Conservation (phyloP, 768 basidiomycete genomes). For the Mrakia hoshinonis region DNA sequence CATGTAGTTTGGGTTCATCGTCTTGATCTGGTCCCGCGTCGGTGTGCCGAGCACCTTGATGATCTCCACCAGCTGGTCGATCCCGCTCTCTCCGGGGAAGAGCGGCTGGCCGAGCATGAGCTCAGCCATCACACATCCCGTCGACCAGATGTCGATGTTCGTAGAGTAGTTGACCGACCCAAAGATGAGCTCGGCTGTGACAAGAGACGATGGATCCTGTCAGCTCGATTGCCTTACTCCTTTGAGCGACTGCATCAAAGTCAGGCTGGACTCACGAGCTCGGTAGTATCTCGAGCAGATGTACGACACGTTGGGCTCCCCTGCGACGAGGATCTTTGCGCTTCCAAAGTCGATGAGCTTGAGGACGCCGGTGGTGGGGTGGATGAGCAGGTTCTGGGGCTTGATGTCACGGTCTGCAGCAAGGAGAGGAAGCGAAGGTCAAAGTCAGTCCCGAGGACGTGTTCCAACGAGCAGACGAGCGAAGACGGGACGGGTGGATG, state of each 20-base stretch:
- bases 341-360: constrained; percentile 99
- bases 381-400: constrained; percentile 94
- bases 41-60: constrained; percentile 99
- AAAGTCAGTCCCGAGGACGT: not conserved
- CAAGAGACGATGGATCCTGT: not conserved
- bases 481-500: not conserved
- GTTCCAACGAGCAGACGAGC: not conserved
- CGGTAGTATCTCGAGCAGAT: constrained; percentile 99
- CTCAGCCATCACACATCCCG: constrained; percentile 99
- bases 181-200: constrained; percentile 84
- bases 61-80: constrained; percentile 98
- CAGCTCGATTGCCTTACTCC: not conserved
- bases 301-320: constrained; percentile 98
- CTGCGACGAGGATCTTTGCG: constrained; percentile 94
- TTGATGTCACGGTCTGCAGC: constrained; percentile 82
- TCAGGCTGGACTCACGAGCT: constrained; percentile 43
- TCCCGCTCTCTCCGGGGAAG: constrained; percentile 97
- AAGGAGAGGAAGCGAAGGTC: not conserved
- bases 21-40: constrained; percentile 98
- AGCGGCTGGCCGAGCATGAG: constrained; percentile 97
- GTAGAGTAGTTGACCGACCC: constrained; percentile 99
- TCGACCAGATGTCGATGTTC: constrained; percentile 99
- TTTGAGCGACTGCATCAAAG: not conserved
- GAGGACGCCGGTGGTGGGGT: constrained; percentile 90
- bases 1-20: constrained; percentile 99